Evolutionary conservation across 345 rosid species (phyloP).

Genomic region (Arabidopsis arenosa): DNA sequence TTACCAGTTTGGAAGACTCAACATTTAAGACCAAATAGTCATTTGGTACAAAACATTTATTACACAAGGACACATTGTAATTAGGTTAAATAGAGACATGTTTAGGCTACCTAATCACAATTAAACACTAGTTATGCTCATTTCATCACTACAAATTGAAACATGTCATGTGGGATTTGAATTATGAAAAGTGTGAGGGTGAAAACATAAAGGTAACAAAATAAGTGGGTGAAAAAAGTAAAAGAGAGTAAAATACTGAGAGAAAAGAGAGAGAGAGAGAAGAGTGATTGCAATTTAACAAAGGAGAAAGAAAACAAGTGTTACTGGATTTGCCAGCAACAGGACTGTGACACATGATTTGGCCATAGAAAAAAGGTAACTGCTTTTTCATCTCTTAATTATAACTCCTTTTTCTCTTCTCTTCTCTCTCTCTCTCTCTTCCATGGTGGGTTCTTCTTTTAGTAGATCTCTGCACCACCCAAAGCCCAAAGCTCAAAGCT

Average conservation of each 20-base stretch:
- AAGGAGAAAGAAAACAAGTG: slow-evolving; percentile 44
- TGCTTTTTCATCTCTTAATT: slow-evolving; percentile 52
- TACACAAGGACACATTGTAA: slow-evolving; percentile 33
- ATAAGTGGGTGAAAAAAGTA: slow-evolving; percentile 14
- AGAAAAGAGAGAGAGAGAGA: neutral
- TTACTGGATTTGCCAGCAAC: slow-evolving; percentile 51
- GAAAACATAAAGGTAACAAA: slow-evolving; percentile 27
- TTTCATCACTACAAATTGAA: slow-evolving; percentile 4
- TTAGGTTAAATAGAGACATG: neutral
- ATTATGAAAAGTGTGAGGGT: neutral
- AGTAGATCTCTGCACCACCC: slow-evolving; percentile 48
- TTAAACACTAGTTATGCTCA: neutral
- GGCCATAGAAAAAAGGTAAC: slow-evolving; percentile 50
- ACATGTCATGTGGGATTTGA: slow-evolving; percentile 5
- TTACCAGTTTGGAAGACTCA: slow-evolving; percentile 39
- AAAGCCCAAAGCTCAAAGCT: slow-evolving; percentile 47
- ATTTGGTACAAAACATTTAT: slow-evolving; percentile 34
- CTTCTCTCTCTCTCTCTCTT: slow-evolving; percentile 42
- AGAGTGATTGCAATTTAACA: slow-evolving; percentile 25
- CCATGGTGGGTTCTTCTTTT: slow-evolving; percentile 43
- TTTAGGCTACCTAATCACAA: slow-evolving; percentile 32
- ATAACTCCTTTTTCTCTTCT: slow-evolving; percentile 42
- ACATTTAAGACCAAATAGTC: slow-evolving; percentile 34
- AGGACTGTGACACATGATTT: slow-evolving; percentile 65
- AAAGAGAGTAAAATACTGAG: neutral